phyloP scores from a whole-genome alignment of 1,284 basidiomycete species.

The Ustilago loliicola region DNA sequence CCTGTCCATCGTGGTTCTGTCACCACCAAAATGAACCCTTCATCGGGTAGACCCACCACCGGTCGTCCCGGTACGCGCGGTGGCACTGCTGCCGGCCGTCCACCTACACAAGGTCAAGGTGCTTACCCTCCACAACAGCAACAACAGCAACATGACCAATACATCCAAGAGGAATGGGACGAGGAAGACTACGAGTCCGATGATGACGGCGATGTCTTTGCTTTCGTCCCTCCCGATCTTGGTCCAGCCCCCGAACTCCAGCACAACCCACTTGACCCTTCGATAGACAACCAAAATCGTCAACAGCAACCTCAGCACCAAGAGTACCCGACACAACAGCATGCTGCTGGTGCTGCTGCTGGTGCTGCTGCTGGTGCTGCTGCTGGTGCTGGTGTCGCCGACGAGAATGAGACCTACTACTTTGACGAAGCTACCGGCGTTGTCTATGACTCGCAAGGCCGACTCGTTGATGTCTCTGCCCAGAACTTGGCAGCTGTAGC shows the following conservation, averaged over 20 bases:
- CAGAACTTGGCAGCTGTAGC: constrained; percentile 20
- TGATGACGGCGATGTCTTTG: constrained; percentile 68
- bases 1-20: neutral
- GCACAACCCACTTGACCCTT: constrained; percentile 51
- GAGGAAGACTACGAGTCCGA: constrained; percentile 64
- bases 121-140: constrained; percentile 18
- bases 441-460: constrained; percentile 61
- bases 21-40: constrained; percentile 25
- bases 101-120: constrained; percentile 38
- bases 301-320: constrained; percentile 15
- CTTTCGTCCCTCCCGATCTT: constrained; percentile 63
- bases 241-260: constrained; percentile 50
- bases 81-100: constrained; percentile 32
- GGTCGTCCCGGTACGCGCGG: constrained; percentile 45
- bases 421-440: constrained; percentile 65
- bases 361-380: neutral
- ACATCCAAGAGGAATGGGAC: constrained; percentile 53
- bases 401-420: constrained; percentile 59
- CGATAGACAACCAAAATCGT: constrained; percentile 51
- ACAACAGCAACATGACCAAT: constrained; percentile 18
- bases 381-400: constrained; percentile 19
- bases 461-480: constrained; percentile 57
- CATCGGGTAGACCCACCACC: constrained; percentile 40
- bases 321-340: constrained; percentile 12
- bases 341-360: constrained; percentile 3